Evolutionary conservation across 2,329 filamentous ascomycete genomes (phyloP).

Genomic region (Calonectria leucothoes): DNA sequence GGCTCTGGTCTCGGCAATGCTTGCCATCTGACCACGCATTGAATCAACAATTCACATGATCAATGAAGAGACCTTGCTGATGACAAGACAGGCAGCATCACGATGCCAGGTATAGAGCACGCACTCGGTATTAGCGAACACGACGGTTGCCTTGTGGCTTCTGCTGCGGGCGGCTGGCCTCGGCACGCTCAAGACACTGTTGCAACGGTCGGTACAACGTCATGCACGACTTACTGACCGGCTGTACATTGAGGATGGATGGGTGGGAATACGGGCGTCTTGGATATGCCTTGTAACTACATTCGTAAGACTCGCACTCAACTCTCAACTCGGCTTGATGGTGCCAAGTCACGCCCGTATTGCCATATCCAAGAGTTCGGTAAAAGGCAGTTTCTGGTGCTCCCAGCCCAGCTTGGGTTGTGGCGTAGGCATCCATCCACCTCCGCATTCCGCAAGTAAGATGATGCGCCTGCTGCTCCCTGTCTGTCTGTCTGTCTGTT

Average conservation of each 20-base stretch:
- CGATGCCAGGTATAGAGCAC: background rate
- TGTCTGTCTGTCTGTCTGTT: too few species aligned
- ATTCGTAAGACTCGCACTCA: background rate
- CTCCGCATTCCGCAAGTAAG: slow-evolving; percentile 22
- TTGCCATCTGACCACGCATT: background rate
- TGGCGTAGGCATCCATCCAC: slow-evolving; percentile 18
- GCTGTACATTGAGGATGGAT: background rate
- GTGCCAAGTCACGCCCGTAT: background rate
- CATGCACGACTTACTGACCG: slow-evolving; percentile 13
- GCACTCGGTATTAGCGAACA: background rate
- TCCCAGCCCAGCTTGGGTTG: background rate
- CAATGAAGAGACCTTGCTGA: too few species aligned
- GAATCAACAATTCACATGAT: background rate
- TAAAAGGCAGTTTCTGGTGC: background rate
- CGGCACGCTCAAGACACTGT: slow-evolving; percentile 1
- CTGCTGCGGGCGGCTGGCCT: slow-evolving; percentile 12
- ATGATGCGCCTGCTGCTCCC: too few species aligned
- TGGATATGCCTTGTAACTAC: background rate
- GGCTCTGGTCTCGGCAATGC: background rate
- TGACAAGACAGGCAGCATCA: background rate
- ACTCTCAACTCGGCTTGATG: background rate
- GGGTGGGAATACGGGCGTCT: background rate
- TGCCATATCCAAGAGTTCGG: background rate
- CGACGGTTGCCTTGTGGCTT: slow-evolving; percentile 4
- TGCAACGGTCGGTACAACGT: slow-evolving; percentile 3